These are phyloP conservation scores for Prototheca stagnorum DNA, from an alignment of 163 green algal species.

Conservation along the genomic window DNA sequence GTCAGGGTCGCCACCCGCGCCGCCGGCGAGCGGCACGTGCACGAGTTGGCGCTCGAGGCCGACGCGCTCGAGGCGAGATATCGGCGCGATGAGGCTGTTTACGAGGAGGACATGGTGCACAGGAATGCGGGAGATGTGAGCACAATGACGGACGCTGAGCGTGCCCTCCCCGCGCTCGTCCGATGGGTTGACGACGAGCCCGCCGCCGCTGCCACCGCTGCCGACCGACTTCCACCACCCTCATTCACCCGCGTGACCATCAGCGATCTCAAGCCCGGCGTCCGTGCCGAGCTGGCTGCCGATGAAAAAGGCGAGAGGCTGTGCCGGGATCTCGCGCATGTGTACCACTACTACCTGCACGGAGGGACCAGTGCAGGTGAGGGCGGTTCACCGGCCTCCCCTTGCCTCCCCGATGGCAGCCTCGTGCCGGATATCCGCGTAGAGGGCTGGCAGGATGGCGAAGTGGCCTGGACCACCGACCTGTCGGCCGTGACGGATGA, in stretches of 20 bases:
- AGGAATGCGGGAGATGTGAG: conserved; percentile 33
- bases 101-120: conserved; percentile 58
- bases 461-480: not conserved
- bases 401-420: conserved; percentile 20
- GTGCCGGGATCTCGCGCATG: conserved; percentile 46
- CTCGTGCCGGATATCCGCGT: not conserved
- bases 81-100: conserved; percentile 36
- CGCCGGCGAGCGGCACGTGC: conserved; percentile 27
- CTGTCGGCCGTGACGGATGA: conserved; percentile 52
- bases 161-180: conserved; percentile 15
- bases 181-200: conserved; percentile 29
- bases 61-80: conserved; percentile 48
- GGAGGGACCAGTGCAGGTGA: too few species aligned
- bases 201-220: too few species aligned
- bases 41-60: conserved; percentile 52
- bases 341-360: conserved; percentile 83
- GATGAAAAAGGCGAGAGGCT: conserved; percentile 14
- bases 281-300: conserved; percentile 34
- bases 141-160: conserved; percentile 32
- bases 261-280: conserved; percentile 43
- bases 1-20: conserved; percentile 50
- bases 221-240: too few species aligned
- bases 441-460: not conserved
- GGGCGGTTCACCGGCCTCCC: too few species aligned
- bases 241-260: conserved; percentile 57